Evolutionary conservation across 192 early-diverging fungal genomes (phyloP).

Genomic region (Podila minutissima): DNA sequence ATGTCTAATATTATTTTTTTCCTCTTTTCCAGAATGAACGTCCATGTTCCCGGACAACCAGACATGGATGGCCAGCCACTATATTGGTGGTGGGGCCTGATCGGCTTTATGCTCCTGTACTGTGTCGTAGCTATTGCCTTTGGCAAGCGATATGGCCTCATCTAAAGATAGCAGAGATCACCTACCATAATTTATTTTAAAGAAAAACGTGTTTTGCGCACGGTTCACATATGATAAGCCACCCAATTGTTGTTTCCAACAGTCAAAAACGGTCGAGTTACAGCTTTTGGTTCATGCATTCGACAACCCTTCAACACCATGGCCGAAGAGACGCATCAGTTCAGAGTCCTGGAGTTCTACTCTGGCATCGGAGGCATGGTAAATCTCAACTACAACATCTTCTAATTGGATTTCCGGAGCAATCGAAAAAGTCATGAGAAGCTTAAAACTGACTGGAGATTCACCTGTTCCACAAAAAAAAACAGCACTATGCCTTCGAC

Average conservation of each 20-base stretch:
- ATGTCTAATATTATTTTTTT: background rate
- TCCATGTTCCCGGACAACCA: slow-evolving; percentile 65
- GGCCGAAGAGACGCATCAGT: slow-evolving; percentile 20
- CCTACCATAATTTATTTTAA: background rate
- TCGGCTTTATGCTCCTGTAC: slow-evolving; percentile 21
- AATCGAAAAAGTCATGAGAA: background rate
- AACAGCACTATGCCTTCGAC: slow-evolving; percentile 81
- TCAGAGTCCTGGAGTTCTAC: slow-evolving; percentile 65
- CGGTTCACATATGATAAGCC: too few species aligned
- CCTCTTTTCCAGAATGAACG: slow-evolving; percentile 56
- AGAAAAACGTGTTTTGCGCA: background rate
- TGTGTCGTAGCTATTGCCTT: slow-evolving; percentile 22
- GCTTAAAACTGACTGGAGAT: background rate
- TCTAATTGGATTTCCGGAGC: background rate
- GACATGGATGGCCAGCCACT: background rate
- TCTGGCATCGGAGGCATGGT: slow-evolving; percentile 76
- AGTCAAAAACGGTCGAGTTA: too few species aligned
- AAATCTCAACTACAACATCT: background rate
- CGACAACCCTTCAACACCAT: background rate
- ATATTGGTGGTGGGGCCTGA: slow-evolving; percentile 46
- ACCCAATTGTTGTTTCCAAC: too few species aligned
- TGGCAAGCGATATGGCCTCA: slow-evolving; percentile 13
- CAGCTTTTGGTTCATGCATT: background rate
- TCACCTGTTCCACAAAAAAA: background rate
- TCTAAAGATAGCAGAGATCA: background rate